Evolutionary conservation across 2,329 filamentous ascomycete species (phyloP), one percentile per base, ranked within the genome.

Genomic region (Ceratocystis eucalypticola): DNA sequence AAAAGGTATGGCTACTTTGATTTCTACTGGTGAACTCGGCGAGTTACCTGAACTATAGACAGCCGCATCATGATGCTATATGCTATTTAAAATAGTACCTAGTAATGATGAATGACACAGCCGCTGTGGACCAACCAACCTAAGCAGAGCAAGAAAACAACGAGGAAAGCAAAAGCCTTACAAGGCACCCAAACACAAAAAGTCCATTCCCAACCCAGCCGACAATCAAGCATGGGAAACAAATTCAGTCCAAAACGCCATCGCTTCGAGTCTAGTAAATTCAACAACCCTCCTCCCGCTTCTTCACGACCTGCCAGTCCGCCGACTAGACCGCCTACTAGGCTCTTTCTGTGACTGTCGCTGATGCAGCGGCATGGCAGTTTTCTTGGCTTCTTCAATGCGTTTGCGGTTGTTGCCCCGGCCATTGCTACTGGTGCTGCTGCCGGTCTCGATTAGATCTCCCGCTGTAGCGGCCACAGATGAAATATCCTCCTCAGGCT

Each of bases 341-440:
- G 62, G 57, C 20, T 67, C 66, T 37, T 67, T 67, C 44, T 65
- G 64, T 1, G 66, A 64, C 17, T 66, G 64, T 15, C 66, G 37
- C 17, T 65, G 57, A 50, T 68, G 66, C 59, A 68, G 53, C n/a
- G 66, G 66, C 61, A 63, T 66, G 7, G 66, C 66, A n/a, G 64
- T 66, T 61, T 68, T 68, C 66, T 68, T 68, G n/a, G 63, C 57
- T 20, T 68, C 66, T 50, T 68, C 66, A 33, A 68, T 68, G 15
- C 53, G 45, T 41, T 68, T 68, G 37, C 66, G 64, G 33, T 45
- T 61, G 15, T 25, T 64, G 44, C 62, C 46, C 6, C 46, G 22
- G 57, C 44, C 64, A 25, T 44, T 45, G 41, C 61, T 48, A 12
- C 41, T 50, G 28, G 12, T 12, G 25, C 22, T 48, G 55, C 55